Percentiles rank a stretch among this genome's conserved stretches.
phyloP scores from a whole-genome alignment of 768 basidiomycete genomes.

The Epithele typhae region DNA sequence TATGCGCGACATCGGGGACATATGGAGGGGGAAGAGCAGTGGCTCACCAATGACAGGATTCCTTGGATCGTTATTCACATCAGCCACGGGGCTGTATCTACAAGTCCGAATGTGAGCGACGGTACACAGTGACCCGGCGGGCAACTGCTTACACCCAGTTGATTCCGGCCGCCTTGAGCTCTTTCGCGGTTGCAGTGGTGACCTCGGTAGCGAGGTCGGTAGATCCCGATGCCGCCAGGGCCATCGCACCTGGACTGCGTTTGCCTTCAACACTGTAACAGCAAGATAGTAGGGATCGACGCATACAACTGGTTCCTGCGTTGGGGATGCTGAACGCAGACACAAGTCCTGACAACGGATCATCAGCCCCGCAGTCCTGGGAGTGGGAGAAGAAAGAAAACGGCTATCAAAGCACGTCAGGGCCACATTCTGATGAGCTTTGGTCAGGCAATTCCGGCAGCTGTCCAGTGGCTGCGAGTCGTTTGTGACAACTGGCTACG shows the following conservation, averaged over 20 bases:
- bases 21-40: background rate
- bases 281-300: too few relatives aligned
- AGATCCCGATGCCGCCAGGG: conserved; percentile 52
- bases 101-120: background rate
- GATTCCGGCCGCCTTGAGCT: conserved; percentile 58
- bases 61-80: conserved; percentile 63
- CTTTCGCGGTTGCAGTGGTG: conserved; percentile 48
- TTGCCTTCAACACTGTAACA: too few relatives aligned
- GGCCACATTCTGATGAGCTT: too few relatives aligned
- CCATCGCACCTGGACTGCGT: conserved; percentile 74
- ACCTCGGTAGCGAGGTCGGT: conserved; percentile 40
- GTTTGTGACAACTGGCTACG: too few relatives aligned
- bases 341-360: conserved; percentile 46
- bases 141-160: conserved; percentile 52
- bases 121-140: background rate
- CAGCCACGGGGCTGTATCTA: conserved; percentile 56
- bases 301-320: conserved; percentile 69
- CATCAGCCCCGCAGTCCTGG: too few relatives aligned
- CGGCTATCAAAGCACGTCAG: too few relatives aligned
- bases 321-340: conserved; percentile 52
- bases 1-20: too few relatives aligned
- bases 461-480: too few relatives aligned
- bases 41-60: conserved; percentile 68
- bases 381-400: too few relatives aligned
- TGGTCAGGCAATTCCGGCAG: too few relatives aligned